Evolutionary conservation across 306 rosid genomes (phyloP).

Genomic region (Trifolium fragiferum): DNA sequence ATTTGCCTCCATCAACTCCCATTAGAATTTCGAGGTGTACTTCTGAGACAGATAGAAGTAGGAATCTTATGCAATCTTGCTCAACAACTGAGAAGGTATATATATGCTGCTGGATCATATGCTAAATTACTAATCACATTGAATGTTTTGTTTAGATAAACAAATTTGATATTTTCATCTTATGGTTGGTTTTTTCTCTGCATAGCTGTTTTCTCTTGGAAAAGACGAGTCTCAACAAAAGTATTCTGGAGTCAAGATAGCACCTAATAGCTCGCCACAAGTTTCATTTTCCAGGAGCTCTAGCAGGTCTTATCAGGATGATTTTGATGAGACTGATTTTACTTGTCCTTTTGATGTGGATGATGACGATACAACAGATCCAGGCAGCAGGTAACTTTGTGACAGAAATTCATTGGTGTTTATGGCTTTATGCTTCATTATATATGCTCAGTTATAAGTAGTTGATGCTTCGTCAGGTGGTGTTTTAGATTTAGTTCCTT

Average conservation of each 20-base stretch:
- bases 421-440: conserved; percentile 28
- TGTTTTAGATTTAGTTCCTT: not conserved
- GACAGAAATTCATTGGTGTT: conserved; percentile 26
- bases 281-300: conserved; percentile 84
- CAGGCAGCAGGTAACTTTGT: conserved; percentile 78
- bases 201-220: conserved; percentile 63
- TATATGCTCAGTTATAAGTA: not conserved
- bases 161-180: not conserved
- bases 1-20: conserved; percentile 71
- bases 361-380: conserved; percentile 76
- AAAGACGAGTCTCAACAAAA: conserved; percentile 69
- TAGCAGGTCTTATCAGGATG: conserved; percentile 81
- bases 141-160: conserved; percentile 4
- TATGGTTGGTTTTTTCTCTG: conserved; percentile 38
- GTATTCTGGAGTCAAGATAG: conserved; percentile 58
- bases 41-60: conserved; percentile 51
- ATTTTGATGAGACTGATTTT: conserved; percentile 73
- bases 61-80: conserved; percentile 51
- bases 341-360: conserved; percentile 84
- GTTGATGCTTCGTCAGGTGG: not conserved
- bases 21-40: conserved; percentile 45
- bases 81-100: conserved; percentile 73
- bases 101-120: conserved; percentile 7
- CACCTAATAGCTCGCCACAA: conserved; percentile 61
- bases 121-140: conserved; percentile 13